Base-by-base conservation (phyloP, 257 asterid genomes). In the Solanum paucissectum region DNA sequence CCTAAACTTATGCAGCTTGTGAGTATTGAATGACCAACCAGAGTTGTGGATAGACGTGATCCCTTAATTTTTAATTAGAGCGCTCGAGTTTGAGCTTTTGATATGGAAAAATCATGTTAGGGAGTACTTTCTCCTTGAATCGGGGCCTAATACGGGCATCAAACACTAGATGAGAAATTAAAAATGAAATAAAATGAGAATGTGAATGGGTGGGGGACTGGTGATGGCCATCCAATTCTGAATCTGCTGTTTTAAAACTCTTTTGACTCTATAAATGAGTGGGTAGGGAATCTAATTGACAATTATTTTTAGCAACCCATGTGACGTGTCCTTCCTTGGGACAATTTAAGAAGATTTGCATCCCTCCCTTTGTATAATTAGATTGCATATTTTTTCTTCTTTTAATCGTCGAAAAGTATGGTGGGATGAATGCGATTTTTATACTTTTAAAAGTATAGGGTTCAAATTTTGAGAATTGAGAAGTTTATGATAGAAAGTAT, bases 251-350 rank as follows among this genome's bases (percentile, higher is more conserved):
- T 5, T 83, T 33, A 83, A 52, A 49, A 73, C 85, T 66, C 9
- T 79, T 79, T 27, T 46, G 66, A 81, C 42, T 27, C 85, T 46
- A 81, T 5, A n/a, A 7, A 16, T 64, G 58, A 18, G 83, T 86
- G 89, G n/a, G 37, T 11, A 76, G 87, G 83, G 88, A 88, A 88
- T 88, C 89, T 90, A 72, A 36, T 77, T 88, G 87, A 84, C 73
- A 46, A 66, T 66, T 36, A 38, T 14, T 6, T 71, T 76, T 27
- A 87, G 74, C 88, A 89, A 62, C 88, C 91, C 91, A 90, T 87
- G 90, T 89, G 92, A 90, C 90, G 87, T 87, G 90, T 89, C 89
- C 90, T 88, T n/a, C 87, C 20, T 83, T 36, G 38, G 76, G 84
- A 66, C 84, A 77, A 68, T 32, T n/a, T 81, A 20, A 73, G 42